Conservation (phyloP, 176 grass and related monocot species). For the Avena insularis region DNA sequence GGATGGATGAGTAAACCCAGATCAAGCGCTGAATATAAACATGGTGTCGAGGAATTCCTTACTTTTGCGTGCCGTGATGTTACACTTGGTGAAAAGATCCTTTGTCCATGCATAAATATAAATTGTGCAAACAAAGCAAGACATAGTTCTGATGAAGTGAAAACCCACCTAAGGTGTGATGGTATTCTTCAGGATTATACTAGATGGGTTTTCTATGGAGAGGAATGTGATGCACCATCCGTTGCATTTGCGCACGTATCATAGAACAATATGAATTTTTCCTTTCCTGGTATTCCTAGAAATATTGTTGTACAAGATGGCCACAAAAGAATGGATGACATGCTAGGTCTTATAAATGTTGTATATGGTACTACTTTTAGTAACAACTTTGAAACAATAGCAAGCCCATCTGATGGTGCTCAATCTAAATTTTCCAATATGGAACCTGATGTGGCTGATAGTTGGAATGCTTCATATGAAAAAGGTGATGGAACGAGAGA, state of each 20-base stretch:
- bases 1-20: constrained; percentile 28
- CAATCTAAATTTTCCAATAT: background rate
- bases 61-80: constrained; percentile 16
- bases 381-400: background rate
- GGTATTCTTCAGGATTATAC: constrained; percentile 22
- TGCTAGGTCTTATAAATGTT: background rate
- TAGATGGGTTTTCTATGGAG: background rate
- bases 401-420: background rate
- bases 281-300: background rate
- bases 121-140: constrained; percentile 1
- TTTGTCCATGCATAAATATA: background rate
- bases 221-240: background rate
- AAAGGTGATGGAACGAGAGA: background rate
- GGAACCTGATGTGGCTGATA: background rate
- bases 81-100: background rate
- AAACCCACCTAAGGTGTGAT: constrained; percentile 13
- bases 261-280: background rate
- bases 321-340: too few species aligned
- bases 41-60: constrained; percentile 11
- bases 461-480: background rate
- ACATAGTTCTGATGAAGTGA: background rate
- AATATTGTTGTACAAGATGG: background rate
- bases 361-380: background rate
- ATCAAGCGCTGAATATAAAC: background rate
- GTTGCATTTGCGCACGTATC: background rate